Conservation (phyloP, 2,329 filamentous ascomycete genomes). For the Phialemonium atrogriseum region DNA sequence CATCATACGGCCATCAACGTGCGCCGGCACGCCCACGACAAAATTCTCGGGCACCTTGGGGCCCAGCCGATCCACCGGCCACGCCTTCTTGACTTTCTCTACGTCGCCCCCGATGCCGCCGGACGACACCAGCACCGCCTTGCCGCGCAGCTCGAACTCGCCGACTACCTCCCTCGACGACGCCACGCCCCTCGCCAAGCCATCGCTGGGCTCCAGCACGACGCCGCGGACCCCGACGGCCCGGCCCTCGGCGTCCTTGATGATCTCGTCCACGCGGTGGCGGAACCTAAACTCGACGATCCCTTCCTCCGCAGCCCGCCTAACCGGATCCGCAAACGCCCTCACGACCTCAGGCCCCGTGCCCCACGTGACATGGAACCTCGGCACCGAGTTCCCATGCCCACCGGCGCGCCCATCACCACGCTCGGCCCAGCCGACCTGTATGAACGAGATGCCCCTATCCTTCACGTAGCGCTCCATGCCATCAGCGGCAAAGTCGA, state of each 20-base stretch:
- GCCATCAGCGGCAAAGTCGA: slow-evolving; percentile 50
- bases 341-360: slow-evolving; percentile 52
- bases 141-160: slow-evolving; percentile 44
- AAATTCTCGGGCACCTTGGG: slow-evolving; percentile 46
- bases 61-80: slow-evolving; percentile 50
- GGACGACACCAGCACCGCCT: slow-evolving; percentile 45
- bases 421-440: slow-evolving; percentile 54
- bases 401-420: slow-evolving; percentile 46
- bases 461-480: slow-evolving; percentile 50
- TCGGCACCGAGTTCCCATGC: slow-evolving; percentile 53
- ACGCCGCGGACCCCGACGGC: slow-evolving; percentile 45
- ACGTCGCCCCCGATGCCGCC: slow-evolving; percentile 55
- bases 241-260: slow-evolving; percentile 41
- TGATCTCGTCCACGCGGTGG: slow-evolving; percentile 47
- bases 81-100: slow-evolving; percentile 49
- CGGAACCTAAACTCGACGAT: slow-evolving; percentile 47
- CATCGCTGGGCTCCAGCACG: slow-evolving; percentile 39
- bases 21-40: slow-evolving; percentile 52
- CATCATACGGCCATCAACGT: slow-evolving; percentile 58
- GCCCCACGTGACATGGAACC: slow-evolving; percentile 57
- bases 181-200: slow-evolving; percentile 41
- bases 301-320: slow-evolving; percentile 41
- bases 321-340: slow-evolving; percentile 48
- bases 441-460: slow-evolving; percentile 42
- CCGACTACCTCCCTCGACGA: slow-evolving; percentile 38